These are phyloP conservation scores for Wickerhamia fluorescens DNA, from an alignment of 805 yeast genomes.

Conservation along the genomic window DNA sequence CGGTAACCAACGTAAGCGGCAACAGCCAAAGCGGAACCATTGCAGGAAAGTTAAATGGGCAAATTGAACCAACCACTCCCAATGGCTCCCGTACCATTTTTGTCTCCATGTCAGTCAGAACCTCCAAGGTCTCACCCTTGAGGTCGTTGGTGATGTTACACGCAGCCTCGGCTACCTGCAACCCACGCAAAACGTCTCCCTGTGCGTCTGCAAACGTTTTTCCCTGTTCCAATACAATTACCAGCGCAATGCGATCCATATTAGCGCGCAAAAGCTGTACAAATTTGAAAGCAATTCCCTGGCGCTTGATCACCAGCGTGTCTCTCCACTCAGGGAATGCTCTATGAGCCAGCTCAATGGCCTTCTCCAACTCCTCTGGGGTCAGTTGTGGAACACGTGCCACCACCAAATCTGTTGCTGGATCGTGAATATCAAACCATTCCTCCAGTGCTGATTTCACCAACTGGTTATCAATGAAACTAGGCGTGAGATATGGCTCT, in stretches of 20 bases:
- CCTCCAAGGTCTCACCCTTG: constrained; percentile 59
- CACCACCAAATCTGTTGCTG: constrained; percentile 63
- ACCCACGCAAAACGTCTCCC: constrained; percentile 68
- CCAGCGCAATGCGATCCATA: constrained; percentile 61
- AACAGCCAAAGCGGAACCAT: constrained; percentile 72
- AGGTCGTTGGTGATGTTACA: constrained; percentile 59
- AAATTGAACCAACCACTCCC: constrained; percentile 71
- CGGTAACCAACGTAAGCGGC: constrained; percentile 59
- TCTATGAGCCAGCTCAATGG: constrained; percentile 54
- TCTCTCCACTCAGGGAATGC: constrained; percentile 58
- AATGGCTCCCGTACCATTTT: constrained; percentile 68
- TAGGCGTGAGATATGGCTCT: constrained; percentile 45
- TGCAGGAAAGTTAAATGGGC: constrained; percentile 81
- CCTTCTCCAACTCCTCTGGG: constrained; percentile 53
- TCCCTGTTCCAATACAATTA: constrained; percentile 48
- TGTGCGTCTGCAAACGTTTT: constrained; percentile 68
- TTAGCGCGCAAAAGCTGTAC: constrained; percentile 57
- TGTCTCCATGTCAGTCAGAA: constrained; percentile 70
- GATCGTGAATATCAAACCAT: constrained; percentile 69
- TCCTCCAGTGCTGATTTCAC: constrained; percentile 42
- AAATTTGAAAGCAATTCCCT: constrained; percentile 64
- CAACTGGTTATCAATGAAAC: constrained; percentile 45
- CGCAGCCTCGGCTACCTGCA: constrained; percentile 74
- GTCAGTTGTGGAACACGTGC: constrained; percentile 70
- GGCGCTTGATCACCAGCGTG: constrained; percentile 56